These are phyloP conservation scores for Arthroderma sp. DNA, from an alignment of 2,329 filamentous ascomycete species.

Conservation along the genomic window DNA sequence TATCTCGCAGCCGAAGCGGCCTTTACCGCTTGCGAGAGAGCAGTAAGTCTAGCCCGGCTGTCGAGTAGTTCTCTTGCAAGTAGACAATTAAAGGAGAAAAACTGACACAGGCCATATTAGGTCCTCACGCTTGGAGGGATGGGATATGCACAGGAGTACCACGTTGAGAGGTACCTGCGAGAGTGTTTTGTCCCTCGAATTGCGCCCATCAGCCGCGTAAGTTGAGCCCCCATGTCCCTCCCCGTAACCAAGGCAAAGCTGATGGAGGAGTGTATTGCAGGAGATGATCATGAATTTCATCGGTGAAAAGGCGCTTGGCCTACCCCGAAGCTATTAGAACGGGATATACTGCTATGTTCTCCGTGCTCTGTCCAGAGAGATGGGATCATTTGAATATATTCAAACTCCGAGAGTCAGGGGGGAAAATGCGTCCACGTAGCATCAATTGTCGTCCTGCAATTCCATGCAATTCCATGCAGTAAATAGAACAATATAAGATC, in stretches of 20 bases:
- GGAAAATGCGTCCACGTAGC: too few relatives aligned
- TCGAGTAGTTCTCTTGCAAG: not conserved
- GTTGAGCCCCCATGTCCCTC: constrained; percentile 5
- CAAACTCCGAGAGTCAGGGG: too few relatives aligned
- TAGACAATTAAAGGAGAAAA: not conserved
- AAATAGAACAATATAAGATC: too few relatives aligned
- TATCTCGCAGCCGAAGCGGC: constrained; percentile 50
- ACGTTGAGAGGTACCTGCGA: constrained; percentile 49
- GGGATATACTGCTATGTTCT: too few relatives aligned
- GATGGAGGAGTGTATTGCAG: constrained; percentile 19
- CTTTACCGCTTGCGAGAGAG: constrained; percentile 48
- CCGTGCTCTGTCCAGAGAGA: too few relatives aligned
- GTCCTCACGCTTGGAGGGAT: constrained; percentile 46
- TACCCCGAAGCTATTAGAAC: constrained; percentile 33
- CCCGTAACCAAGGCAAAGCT: not conserved
- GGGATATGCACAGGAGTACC: constrained; percentile 52
- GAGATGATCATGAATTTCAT: constrained; percentile 39
- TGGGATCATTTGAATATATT: too few relatives aligned
- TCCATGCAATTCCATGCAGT: too few relatives aligned
- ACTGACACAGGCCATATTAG: constrained; percentile 5
- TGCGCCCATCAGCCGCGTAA: constrained; percentile 41
- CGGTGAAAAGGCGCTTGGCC: constrained; percentile 33
- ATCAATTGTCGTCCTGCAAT: too few relatives aligned
- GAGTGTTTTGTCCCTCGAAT: constrained; percentile 49
- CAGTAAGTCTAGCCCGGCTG: constrained; percentile 40